These are phyloP conservation scores for Metschnikowia peoriensis DNA, from an alignment of 805 yeast species.

Conservation along the genomic window DNA sequence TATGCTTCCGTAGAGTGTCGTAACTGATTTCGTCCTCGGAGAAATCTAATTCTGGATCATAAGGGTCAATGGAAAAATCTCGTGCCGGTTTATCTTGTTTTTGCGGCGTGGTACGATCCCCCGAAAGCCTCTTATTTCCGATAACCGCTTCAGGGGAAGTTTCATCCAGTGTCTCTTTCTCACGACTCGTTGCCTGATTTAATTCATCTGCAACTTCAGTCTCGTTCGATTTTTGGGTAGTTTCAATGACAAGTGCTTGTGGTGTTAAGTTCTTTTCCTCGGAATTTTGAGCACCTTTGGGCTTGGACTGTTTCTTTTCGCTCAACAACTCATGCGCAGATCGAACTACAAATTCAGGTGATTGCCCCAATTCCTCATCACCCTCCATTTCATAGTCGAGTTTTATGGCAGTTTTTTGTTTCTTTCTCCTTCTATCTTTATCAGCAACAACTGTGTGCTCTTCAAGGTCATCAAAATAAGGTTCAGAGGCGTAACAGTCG, in stretches of 20 bases:
- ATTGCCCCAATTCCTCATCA: constrained; percentile 36
- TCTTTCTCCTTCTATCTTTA: constrained; percentile 14
- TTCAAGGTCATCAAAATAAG: constrained; percentile 48
- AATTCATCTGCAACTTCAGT: neutral
- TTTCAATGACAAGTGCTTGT: neutral
- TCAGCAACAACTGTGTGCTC: neutral
- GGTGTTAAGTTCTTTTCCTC: neutral
- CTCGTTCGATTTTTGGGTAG: neutral
- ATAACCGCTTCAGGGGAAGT: too few species aligned
- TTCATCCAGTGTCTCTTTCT: neutral
- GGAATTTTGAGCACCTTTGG: constrained; percentile 1
- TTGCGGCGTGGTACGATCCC: neutral
- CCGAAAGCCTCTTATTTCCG: too few species aligned
- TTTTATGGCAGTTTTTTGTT: constrained; percentile 30
- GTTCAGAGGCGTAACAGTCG: constrained; percentile 40
- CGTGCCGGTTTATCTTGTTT: neutral
- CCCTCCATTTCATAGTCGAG: constrained; percentile 37
- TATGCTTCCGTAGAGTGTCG: constrained; percentile 15
- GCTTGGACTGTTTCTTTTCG: neutral
- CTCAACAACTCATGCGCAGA: constrained; percentile 38
- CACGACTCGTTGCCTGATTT: neutral
- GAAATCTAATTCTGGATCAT: constrained; percentile 11
- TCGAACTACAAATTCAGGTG: constrained; percentile 31
- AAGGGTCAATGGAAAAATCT: constrained; percentile 10
- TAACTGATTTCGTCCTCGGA: constrained; percentile 11